phyloP scores from a whole-genome alignment of 1,284 basidiomycete species.

The Cutaneotrichosporon spelunceum region DNA sequence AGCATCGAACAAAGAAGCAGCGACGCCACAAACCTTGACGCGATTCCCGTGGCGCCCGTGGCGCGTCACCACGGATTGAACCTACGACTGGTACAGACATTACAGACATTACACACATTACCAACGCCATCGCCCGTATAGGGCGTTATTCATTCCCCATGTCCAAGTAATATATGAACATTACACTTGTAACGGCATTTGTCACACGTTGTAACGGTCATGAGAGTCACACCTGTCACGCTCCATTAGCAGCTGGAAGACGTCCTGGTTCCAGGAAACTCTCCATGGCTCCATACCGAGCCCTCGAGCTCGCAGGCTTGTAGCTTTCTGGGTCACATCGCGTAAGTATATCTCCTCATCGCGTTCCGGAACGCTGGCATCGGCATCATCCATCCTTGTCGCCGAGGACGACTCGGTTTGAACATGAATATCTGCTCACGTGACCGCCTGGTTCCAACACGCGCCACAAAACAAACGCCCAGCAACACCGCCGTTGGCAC shows the following conservation, averaged over 20 bases:
- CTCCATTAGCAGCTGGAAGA: neutral
- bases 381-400: neutral
- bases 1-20: too few species aligned
- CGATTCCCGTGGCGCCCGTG: too few species aligned
- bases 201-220: neutral
- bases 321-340: neutral
- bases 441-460: neutral
- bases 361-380: neutral
- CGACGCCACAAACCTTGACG: too few species aligned
- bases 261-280: neutral
- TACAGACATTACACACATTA: too few species aligned
- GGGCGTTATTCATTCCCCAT: neutral
- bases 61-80: too few species aligned
- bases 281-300: neutral
- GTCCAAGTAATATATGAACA: neutral
- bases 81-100: too few species aligned
- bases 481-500: too few species aligned
- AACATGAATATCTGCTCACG: neutral
- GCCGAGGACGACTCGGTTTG: neutral
- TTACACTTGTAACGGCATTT: neutral
- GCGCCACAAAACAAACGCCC: neutral
- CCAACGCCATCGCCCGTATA: too few species aligned
- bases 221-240: neutral
- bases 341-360: constrained; percentile 1
- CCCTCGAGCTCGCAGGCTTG: neutral